Conservation (phyloP, 2,329 filamentous ascomycete genomes). For the Pyrenochaeta sp. region DNA sequence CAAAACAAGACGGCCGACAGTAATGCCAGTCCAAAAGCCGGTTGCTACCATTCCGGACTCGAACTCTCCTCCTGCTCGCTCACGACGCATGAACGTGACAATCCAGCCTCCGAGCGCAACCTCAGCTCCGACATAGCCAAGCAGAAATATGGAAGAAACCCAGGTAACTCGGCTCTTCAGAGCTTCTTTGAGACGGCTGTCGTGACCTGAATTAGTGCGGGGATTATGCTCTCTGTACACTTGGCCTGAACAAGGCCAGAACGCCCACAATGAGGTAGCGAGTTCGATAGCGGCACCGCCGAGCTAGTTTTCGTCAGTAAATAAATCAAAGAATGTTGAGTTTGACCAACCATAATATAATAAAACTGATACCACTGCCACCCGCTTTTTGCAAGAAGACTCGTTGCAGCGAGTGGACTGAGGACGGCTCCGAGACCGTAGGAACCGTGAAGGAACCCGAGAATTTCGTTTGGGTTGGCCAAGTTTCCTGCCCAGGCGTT, state of each 20-base stretch:
- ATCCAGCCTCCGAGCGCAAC: slow-evolving; percentile 80
- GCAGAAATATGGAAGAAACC: slow-evolving; percentile 73
- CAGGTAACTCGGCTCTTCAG: slow-evolving; percentile 65
- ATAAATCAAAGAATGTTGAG: neutral
- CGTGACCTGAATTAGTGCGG: slow-evolving; percentile 44
- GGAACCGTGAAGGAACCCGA: slow-evolving; percentile 73
- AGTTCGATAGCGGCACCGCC: slow-evolving; percentile 65
- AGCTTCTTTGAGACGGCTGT: slow-evolving; percentile 58
- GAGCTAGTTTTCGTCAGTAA: slow-evolving; percentile 8
- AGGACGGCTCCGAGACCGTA: slow-evolving; percentile 75
- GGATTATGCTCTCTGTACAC: slow-evolving; percentile 60
- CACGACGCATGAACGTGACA: slow-evolving; percentile 79
- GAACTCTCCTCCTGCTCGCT: slow-evolving; percentile 72
- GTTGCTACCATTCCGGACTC: slow-evolving; percentile 75
- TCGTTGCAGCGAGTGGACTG: slow-evolving; percentile 71
- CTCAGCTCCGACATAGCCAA: slow-evolving; percentile 79
- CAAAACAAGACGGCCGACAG: slow-evolving; percentile 72
- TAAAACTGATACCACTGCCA: slow-evolving; percentile 76
- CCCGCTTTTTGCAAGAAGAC: slow-evolving; percentile 67
- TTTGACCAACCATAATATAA: slow-evolving; percentile 72
- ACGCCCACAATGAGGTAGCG: slow-evolving; percentile 58
- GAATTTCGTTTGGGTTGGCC: slow-evolving; percentile 72
- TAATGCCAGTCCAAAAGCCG: slow-evolving; percentile 82
- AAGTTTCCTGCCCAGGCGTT: slow-evolving; percentile 72
- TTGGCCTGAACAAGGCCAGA: slow-evolving; percentile 67